phyloP scores from a whole-genome alignment of 345 rosid genomes.

The Mercurialis annua region DNA sequence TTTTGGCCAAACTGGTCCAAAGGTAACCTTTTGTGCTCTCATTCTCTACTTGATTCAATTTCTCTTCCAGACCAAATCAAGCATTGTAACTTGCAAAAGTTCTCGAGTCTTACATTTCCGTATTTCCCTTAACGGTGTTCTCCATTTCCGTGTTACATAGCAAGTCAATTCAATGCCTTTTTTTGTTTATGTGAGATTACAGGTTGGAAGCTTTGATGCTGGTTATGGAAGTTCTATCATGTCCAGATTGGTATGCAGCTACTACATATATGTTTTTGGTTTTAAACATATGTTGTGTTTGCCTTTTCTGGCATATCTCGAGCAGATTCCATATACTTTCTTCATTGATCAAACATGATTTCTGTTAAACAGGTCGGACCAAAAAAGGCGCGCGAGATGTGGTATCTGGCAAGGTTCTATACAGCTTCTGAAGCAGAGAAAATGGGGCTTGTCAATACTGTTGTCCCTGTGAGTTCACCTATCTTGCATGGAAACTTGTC shows the following conservation, averaged over 20 bases:
- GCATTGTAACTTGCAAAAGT: not conserved
- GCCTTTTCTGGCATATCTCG: not conserved
- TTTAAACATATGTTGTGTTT: not conserved
- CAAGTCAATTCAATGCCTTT: not conserved
- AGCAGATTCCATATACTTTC: not conserved
- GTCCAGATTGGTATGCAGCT: slow-evolving; percentile 79
- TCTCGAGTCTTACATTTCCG: too few species aligned
- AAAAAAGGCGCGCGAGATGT: slow-evolving; percentile 91
- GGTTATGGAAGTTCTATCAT: slow-evolving; percentile 95
- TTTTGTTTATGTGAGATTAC: slow-evolving; percentile 4
- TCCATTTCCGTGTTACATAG: not conserved
- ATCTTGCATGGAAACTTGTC: too few species aligned
- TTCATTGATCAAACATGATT: not conserved
- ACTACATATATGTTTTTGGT: not conserved
- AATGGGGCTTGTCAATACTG: slow-evolving; percentile 90
- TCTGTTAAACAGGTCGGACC: slow-evolving; percentile 65
- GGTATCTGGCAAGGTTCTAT: slow-evolving; percentile 89
- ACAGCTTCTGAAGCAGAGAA: slow-evolving; percentile 83
- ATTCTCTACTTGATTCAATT: not conserved
- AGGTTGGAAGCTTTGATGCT: slow-evolving; percentile 99
- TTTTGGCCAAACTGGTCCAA: slow-evolving; percentile 97
- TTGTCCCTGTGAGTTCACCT: slow-evolving; percentile 65
- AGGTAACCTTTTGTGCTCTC: slow-evolving; percentile 41
- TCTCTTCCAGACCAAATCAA: not conserved
- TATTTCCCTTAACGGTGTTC: not conserved